Evolutionary conservation across 108 stramenopile genomes (phyloP).

Genomic region (Conticribra guillardii): DNA sequence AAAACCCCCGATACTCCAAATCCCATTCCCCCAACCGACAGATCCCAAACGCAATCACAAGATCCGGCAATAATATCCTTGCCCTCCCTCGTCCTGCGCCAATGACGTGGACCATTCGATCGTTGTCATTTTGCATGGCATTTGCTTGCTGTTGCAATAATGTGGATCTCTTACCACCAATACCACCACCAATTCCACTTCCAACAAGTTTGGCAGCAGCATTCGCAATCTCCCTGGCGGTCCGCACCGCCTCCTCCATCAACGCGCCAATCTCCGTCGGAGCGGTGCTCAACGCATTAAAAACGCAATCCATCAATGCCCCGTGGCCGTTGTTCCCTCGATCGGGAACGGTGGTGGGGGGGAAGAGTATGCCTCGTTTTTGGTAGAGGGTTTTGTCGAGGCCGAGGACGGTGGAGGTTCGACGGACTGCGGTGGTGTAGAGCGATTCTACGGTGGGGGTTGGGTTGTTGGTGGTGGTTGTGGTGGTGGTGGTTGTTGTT

Average conservation of each 20-base stretch:
- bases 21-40: constrained; percentile 58
- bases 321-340: constrained; percentile 76
- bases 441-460: background rate
- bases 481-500: too few relatives aligned
- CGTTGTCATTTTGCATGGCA: too few relatives aligned
- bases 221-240: background rate
- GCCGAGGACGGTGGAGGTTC: constrained; percentile 36
- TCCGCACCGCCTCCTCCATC: constrained; percentile 26
- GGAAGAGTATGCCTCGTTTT: constrained; percentile 60
- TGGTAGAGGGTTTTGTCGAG: constrained; percentile 72
- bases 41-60: constrained; percentile 76
- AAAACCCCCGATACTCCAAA: constrained; percentile 40
- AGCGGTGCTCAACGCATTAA: constrained; percentile 54
- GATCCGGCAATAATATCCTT: constrained; percentile 69
- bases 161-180: constrained; percentile 9
- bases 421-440: constrained; percentile 4
- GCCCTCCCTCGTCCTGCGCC: constrained; percentile 27
- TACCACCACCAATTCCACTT: background rate
- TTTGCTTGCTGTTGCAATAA: too few relatives aligned
- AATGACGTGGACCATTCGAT: constrained; percentile 34
- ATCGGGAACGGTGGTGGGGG: constrained; percentile 64
- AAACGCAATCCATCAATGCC: constrained; percentile 84
- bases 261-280: constrained; percentile 26
- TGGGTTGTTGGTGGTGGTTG: background rate
- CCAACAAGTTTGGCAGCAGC: background rate